These are phyloP conservation scores for Cadophora malorum DNA, from an alignment of 2,329 filamentous ascomycete genomes.

Conservation along the genomic window DNA sequence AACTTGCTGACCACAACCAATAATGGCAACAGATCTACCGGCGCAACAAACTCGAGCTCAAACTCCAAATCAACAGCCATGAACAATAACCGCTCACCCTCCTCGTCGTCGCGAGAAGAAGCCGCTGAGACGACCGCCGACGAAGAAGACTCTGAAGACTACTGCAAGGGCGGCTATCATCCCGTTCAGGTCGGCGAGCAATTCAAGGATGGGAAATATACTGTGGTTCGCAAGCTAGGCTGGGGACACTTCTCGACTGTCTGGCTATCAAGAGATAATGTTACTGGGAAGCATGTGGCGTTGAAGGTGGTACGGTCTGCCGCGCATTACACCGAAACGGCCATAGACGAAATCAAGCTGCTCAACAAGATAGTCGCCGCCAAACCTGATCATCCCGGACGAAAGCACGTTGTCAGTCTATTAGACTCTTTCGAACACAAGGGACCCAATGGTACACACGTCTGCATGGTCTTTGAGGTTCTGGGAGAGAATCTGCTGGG, in stretches of 20 bases:
- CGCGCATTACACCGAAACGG: conserved; percentile 98
- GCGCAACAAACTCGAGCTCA: conserved; percentile 39
- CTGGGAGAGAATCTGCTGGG: conserved; percentile 93
- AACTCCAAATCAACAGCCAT: conserved; percentile 38
- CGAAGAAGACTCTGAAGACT: conserved; percentile 98
- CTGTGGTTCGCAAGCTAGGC: conserved; percentile 92
- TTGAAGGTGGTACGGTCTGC: conserved; percentile 97
- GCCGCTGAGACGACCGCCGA: conserved; percentile 90
- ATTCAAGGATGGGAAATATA: conserved; percentile 98
- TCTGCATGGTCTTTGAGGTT: conserved; percentile 99
- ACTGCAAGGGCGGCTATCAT: conserved; percentile 99
- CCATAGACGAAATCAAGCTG: conserved; percentile 98
- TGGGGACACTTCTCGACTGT: conserved; percentile 99
- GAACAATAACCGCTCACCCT: conserved; percentile 52
- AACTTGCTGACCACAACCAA: conserved; percentile 42
- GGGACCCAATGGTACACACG: conserved; percentile 92
- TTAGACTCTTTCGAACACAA: conserved; percentile 98
- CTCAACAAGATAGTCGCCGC: conserved; percentile 96
- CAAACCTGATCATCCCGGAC: conserved; percentile 91
- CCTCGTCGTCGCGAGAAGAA: conserved; percentile 82
- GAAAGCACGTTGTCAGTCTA: conserved; percentile 93
- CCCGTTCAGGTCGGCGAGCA: conserved; percentile 93
- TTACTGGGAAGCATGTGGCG: conserved; percentile 90
- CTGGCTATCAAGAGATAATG: conserved; percentile 83
- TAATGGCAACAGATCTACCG: conserved; percentile 41